Percentiles rank a stretch among this genome's conserved stretches.
Evolutionary conservation across 495 filamentous ascomycete species (phyloP).

Genomic region (Aspergillus cavernicola): DNA sequence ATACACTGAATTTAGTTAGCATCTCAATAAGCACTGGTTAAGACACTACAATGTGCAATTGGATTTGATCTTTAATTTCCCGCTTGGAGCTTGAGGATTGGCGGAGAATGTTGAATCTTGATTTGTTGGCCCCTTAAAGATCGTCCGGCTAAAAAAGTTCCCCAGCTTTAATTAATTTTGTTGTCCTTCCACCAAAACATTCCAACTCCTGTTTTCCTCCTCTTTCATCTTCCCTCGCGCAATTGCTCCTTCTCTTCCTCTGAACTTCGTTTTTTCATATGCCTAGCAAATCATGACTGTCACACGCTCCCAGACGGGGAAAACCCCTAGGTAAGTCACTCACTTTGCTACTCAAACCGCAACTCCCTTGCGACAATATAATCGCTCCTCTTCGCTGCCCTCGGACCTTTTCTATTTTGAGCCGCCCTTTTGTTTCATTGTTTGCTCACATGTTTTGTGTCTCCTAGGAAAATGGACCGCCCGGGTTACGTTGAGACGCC

Average conservation of each 20-base stretch:
- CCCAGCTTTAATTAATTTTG: slow-evolving; percentile 13
- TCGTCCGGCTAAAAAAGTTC: slow-evolving; percentile 9
- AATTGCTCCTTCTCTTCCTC: slow-evolving; percentile 12
- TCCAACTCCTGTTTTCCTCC: not conserved
- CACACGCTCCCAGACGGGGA: slow-evolving; percentile 50
- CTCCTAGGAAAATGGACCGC: slow-evolving; percentile 52
- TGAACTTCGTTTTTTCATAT: slow-evolving; percentile 12
- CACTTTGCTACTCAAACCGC: slow-evolving; percentile 12
- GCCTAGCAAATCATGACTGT: slow-evolving; percentile 35
- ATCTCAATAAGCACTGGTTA: not conserved
- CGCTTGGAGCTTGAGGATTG: not conserved
- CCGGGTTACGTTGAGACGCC: slow-evolving; percentile 58
- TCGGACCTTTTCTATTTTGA: too few relatives aligned
- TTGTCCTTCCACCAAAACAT: slow-evolving; percentile 11
- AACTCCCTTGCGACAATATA: slow-evolving; percentile 14
- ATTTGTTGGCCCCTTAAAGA: slow-evolving; percentile 6
- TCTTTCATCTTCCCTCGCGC: slow-evolving; percentile 2
- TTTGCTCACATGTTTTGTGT: slow-evolving; percentile 4
- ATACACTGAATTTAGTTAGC: too few relatives aligned
- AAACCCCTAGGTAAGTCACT: slow-evolving; percentile 46
- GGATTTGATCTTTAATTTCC: not conserved
- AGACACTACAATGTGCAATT: too few relatives aligned
- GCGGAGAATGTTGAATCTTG: not conserved
- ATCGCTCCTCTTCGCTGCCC: not conserved
- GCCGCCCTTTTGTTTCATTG: too few relatives aligned